phyloP scores from a whole-genome alignment of 495 filamentous ascomycete genomes.

The Talaromyces borbonicus region DNA sequence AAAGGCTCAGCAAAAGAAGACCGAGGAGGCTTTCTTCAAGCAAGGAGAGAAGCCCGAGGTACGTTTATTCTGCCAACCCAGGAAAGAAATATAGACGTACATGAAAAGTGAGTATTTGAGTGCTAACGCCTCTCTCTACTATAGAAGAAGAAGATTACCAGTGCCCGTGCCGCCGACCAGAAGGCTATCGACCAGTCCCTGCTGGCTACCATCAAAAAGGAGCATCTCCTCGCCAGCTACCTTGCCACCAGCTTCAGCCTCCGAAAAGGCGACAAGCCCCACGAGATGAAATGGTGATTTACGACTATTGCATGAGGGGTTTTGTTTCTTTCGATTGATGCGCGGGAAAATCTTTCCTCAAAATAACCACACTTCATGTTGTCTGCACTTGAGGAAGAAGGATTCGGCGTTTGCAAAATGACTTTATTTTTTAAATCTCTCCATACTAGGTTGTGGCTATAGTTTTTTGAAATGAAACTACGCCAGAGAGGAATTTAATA shows the following conservation, averaged over 20 bases:
- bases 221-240: slow-evolving; percentile 78
- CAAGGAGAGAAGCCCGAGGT: slow-evolving; percentile 96
- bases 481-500: slow-evolving; percentile 7
- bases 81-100: slow-evolving; percentile 2
- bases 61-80: slow-evolving; percentile 26
- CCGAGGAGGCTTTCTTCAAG: slow-evolving; percentile 95
- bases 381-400: slow-evolving; percentile 7
- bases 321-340: slow-evolving; percentile 6
- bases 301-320: slow-evolving; percentile 8
- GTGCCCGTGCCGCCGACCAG: slow-evolving; percentile 87
- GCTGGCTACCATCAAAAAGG: slow-evolving; percentile 89
- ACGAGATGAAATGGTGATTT: slow-evolving; percentile 88
- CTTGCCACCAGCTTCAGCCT: slow-evolving; percentile 89
- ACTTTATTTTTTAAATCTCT: slow-evolving; percentile 5
- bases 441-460: slow-evolving; percentile 7
- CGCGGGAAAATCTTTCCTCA: slow-evolving; percentile 2
- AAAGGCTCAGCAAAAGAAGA: slow-evolving; percentile 83
- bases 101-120: slow-evolving; percentile 8
- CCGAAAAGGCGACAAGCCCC: slow-evolving; percentile 95
- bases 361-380: slow-evolving; percentile 6
- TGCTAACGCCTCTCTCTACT: slow-evolving; percentile 7
- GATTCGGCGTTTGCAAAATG: slow-evolving; percentile 9
- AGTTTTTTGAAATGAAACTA: slow-evolving; percentile 1
- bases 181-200: slow-evolving; percentile 94
- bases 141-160: slow-evolving; percentile 92